Percentiles rank a stretch among this genome's conserved stretches.
phyloP scores from a whole-genome alignment of 257 asterid genomes.

The Hygrophila difformis region DNA sequence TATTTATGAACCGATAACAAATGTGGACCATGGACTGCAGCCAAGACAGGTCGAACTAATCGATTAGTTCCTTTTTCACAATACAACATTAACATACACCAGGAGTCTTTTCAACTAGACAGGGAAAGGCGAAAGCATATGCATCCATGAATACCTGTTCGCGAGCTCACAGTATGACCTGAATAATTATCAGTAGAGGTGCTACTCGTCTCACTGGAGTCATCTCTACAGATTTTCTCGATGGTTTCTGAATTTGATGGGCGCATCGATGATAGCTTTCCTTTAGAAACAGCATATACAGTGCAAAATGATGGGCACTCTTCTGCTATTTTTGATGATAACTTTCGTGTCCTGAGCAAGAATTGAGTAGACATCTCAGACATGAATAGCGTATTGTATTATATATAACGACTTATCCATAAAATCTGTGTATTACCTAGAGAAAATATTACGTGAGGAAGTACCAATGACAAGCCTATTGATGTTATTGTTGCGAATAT shows the following conservation, averaged over 20 bases:
- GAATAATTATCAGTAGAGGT: conserved; percentile 41
- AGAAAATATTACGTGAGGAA: conserved; percentile 59
- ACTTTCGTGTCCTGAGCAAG: conserved; percentile 34
- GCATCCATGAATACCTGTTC: conserved; percentile 26
- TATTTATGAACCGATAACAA: conserved; percentile 10
- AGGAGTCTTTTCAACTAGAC: neutral
- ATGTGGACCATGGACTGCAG: too few species aligned
- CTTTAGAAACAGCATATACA: conserved; percentile 73
- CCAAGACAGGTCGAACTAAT: neutral
- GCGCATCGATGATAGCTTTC: conserved; percentile 57
- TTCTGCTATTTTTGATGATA: conserved; percentile 61
- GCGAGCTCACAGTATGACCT: conserved; percentile 32
- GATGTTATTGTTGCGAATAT: conserved; percentile 31
- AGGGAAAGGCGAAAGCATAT: neutral
- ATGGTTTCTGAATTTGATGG: conserved; percentile 55
- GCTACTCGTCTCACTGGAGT: conserved; percentile 41
- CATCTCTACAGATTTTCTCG: conserved; percentile 33
- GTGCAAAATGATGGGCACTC: conserved; percentile 54
- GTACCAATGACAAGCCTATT: conserved; percentile 66
- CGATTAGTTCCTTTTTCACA: neutral
- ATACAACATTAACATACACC: neutral
- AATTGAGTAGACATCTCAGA: conserved; percentile 4
- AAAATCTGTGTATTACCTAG: conserved; percentile 38
- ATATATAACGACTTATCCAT: neutral
- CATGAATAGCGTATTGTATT: neutral